Conservation (phyloP, 768 basidiomycete genomes). For the Amyloporia xantha region DNA sequence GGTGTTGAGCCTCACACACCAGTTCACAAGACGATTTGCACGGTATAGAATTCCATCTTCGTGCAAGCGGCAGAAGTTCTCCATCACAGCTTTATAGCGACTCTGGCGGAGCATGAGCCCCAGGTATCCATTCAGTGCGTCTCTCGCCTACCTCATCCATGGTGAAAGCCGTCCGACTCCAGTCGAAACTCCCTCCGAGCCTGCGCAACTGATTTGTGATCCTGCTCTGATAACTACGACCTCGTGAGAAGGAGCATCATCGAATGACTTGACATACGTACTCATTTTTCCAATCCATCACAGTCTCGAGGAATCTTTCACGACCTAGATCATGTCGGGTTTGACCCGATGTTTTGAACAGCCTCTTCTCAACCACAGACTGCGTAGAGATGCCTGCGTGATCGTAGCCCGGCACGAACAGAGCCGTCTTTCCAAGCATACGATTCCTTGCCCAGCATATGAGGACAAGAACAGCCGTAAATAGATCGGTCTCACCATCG, state of each 20-base stretch:
- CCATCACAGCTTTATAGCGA: conserved; percentile 81
- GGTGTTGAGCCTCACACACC: conserved; percentile 95
- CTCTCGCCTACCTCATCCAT: conserved; percentile 77
- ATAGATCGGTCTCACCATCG: conserved; percentile 55
- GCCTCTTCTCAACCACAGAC: conserved; percentile 90
- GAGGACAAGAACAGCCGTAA: background rate
- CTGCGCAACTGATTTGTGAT: conserved; percentile 87
- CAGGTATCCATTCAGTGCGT: background rate
- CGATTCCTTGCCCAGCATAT: conserved; percentile 62
- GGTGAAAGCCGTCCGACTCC: conserved; percentile 92
- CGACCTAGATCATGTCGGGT: conserved; percentile 94
- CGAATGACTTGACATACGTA: conserved; percentile 33
- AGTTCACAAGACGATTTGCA: conserved; percentile 94
- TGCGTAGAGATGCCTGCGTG: conserved; percentile 99
- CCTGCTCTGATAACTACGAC: conserved; percentile 78
- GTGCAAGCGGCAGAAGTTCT: conserved; percentile 85
- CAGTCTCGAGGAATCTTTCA: conserved; percentile 82
- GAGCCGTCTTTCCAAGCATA: conserved; percentile 87
- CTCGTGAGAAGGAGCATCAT: background rate
- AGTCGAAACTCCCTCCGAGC: conserved; percentile 91
- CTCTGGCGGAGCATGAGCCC: conserved; percentile 35
- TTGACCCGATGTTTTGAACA: conserved; percentile 76
- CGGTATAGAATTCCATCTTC: conserved; percentile 93
- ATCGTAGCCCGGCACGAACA: conserved; percentile 94
- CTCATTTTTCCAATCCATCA: conserved; percentile 98